A percentile compares a stretch with the other conserved stretches of the same genome.
phyloP scores from a whole-genome alignment of 225 moss, liverwort and hornwort species.

The Asterella californica region DNA sequence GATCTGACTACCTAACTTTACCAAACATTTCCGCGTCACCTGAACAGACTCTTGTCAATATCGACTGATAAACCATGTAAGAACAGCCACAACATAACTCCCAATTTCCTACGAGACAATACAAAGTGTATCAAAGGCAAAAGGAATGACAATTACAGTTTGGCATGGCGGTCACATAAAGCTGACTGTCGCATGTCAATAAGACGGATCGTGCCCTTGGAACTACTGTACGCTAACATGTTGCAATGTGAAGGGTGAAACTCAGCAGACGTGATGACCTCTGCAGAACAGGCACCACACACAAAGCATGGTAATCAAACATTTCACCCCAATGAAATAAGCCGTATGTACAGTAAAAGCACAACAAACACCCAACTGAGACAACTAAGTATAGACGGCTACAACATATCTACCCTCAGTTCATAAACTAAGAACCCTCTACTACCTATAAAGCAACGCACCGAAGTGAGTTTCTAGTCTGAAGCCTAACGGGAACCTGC shows the following conservation, averaged over 20 bases:
- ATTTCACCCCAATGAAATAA: too few species aligned
- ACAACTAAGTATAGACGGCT: too few species aligned
- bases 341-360: too few species aligned
- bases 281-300: constrained; percentile 45
- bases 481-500: too few species aligned
- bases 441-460: too few species aligned
- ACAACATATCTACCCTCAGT: too few species aligned
- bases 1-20: background rate
- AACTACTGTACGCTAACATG: constrained; percentile 99
- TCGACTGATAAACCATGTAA: background rate
- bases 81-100: background rate
- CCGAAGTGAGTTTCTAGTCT: too few species aligned
- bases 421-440: too few species aligned
- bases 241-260: constrained; percentile 98
- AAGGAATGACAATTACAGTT: constrained; percentile 50
- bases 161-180: constrained; percentile 94
- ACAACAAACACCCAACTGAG: too few species aligned
- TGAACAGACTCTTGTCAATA: background rate
- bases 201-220: constrained; percentile 97
- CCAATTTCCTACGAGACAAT: background rate
- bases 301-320: constrained; percentile 1
- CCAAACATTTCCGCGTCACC: background rate
- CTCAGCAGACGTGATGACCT: constrained; percentile 98
- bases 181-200: constrained; percentile 99
- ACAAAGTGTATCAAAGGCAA: background rate